These are phyloP conservation scores for Colletotrichum tamarilloi DNA, from an alignment of 2,329 filamentous ascomycete genomes.

Conservation along the genomic window DNA sequence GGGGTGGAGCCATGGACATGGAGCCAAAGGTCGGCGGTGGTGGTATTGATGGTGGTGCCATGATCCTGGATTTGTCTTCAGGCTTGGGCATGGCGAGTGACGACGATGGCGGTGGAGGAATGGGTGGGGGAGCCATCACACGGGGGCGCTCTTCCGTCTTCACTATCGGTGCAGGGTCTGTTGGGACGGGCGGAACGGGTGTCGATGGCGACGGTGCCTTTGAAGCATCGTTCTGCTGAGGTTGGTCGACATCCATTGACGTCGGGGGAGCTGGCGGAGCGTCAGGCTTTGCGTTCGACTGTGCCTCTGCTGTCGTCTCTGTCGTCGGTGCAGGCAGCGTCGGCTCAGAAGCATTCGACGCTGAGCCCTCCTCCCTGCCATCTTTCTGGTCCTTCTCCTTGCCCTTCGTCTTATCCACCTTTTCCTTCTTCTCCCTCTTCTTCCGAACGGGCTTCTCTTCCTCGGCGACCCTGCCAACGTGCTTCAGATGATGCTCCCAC, in stretches of 20 bases:
- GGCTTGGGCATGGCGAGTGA: constrained; percentile 41
- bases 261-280: neutral
- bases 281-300: neutral
- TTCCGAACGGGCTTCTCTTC: constrained; percentile 67
- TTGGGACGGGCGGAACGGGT: neutral
- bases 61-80: constrained; percentile 35
- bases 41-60: constrained; percentile 32
- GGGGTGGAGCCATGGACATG: constrained; percentile 16
- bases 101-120: constrained; percentile 29
- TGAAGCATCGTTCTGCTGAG: neutral
- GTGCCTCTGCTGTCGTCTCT: neutral
- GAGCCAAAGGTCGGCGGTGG: constrained; percentile 17
- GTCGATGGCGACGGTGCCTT: neutral
- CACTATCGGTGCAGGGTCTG: neutral
- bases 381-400: constrained; percentile 42
- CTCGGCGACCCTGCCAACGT: constrained; percentile 74
- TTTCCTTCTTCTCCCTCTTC: constrained; percentile 66
- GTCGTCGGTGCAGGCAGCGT: neutral
- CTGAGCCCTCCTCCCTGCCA: constrained; percentile 34
- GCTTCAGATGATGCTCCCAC: constrained; percentile 80
- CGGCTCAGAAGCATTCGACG: constrained; percentile 23
- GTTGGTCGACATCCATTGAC: neutral
- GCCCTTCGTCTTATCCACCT: constrained; percentile 48
- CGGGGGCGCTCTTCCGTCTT: constrained; percentile 27
- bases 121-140: constrained; percentile 24